Evolutionary conservation across 2,329 filamentous ascomycete genomes (phyloP).

Genomic region (Daldinia sp.): DNA sequence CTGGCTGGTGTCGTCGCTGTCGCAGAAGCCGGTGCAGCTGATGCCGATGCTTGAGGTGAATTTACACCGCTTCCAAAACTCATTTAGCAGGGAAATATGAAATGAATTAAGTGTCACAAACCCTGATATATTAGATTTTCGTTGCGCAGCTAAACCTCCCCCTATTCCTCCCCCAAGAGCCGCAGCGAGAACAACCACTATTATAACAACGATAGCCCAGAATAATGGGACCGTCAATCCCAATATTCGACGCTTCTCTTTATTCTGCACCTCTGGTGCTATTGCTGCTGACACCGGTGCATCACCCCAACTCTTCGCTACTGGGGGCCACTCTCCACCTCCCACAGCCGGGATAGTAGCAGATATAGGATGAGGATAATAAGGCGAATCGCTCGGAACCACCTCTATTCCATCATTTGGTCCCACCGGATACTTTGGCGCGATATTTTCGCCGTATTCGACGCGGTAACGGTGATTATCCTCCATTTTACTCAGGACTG

Average conservation of each 20-base stretch:
- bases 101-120: not conserved
- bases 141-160: conserved; percentile 16
- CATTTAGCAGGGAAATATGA: not conserved
- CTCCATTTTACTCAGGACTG: conserved; percentile 17
- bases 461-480: conserved; percentile 22
- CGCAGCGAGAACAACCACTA: conserved; percentile 39
- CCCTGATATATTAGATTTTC: not conserved
- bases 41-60: not conserved
- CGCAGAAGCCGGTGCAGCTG: not conserved
- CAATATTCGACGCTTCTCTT: conserved; percentile 27
- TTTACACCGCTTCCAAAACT: not conserved
- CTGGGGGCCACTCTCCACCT: conserved; percentile 6
- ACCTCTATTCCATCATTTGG: conserved; percentile 39
- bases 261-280: not conserved
- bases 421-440: conserved; percentile 30
- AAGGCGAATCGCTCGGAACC: conserved; percentile 35
- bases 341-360: conserved; percentile 6
- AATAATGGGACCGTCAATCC: conserved; percentile 41
- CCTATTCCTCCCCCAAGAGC: conserved; percentile 41
- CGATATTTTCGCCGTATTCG: conserved; percentile 33
- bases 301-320: not conserved
- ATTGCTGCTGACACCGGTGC: not conserved
- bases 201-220: conserved; percentile 36
- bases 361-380: conserved; percentile 28
- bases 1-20: conserved; percentile 20